Base-by-base conservation (phyloP, 2,329 filamentous ascomycete species). In the Orbilia quercus region DNA sequence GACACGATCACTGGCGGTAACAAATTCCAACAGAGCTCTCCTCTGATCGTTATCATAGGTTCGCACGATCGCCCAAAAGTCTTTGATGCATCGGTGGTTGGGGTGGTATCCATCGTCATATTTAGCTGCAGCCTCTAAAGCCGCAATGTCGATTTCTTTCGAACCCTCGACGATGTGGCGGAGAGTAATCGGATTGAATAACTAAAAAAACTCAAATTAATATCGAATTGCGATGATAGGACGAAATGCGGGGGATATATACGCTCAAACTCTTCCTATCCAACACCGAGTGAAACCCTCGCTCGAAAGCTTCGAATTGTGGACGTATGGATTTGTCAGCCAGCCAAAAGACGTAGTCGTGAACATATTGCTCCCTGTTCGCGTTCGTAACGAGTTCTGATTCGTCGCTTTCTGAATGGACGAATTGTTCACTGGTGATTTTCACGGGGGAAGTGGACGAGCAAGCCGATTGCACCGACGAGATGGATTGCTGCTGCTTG, bases 1-100 rank as follows among this genome's bases (percentile, higher is more conserved):
- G 1, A 98, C 87, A 1, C 95, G 86, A 79, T 97, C 93, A 77
- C 89, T 94, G 0, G 94, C 94, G 12, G 95, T 99, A 28, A 99
- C 93, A 78, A 99, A 99, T 80, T 97, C 92, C 31, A 99, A 84
- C 34, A 99, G 82, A 77, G 87, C 88, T 58, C 88, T 86, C 80
- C 90, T 90, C 84, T 93, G 90, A 47, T 85, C 84, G 14, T 89
- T 84, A 70, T 87, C 84, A 78, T 87, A 95, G 36, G 80, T 81
- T 75, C 85, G 85, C 0, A 96, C 90, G 6, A 97, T 85, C 11
- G 84, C 84, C 95, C 95, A 99, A 80, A 99, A 98, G 76, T 90
- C 87, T 22, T 84, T 82, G 44, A 99, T 88, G 0, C 89, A 87
- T 12, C 83, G 86, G 76, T 95, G 89, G 0, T 83, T 83, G 0